These are phyloP conservation scores for Aspergillus sojae DNA, from an alignment of 2,329 filamentous ascomycete genomes.

Conservation along the genomic window DNA sequence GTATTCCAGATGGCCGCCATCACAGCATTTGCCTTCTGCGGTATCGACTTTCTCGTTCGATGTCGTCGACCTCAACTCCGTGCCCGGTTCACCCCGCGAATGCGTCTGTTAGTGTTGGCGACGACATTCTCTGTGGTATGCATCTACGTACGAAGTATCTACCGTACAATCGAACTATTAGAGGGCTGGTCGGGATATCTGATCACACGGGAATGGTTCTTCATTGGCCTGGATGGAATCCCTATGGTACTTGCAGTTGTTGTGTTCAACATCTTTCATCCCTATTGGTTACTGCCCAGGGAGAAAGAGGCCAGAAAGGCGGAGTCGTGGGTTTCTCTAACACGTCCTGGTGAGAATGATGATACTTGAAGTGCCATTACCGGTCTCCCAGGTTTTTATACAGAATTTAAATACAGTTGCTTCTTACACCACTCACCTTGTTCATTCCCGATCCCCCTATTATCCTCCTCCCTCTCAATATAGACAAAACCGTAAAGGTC, in stretches of 20 bases:
- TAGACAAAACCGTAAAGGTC: neutral
- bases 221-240: conserved; percentile 53
- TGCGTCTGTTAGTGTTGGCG: conserved; percentile 20
- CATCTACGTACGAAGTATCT: conserved; percentile 54
- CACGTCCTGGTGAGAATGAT: neutral
- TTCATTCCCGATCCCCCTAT: neutral
- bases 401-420: neutral
- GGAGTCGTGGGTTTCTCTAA: neutral
- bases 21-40: conserved; percentile 46
- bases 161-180: conserved; percentile 53
- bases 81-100: too few species aligned
- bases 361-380: neutral
- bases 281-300: conserved; percentile 41
- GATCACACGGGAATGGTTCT: conserved; percentile 53
- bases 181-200: conserved; percentile 55
- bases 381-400: neutral
- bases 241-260: conserved; percentile 52
- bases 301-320: conserved; percentile 6
- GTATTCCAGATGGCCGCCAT: conserved; percentile 61
- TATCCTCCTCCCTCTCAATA: too few species aligned
- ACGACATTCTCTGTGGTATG: conserved; percentile 47
- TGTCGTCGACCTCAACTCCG: too few species aligned
- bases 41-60: conserved; percentile 40
- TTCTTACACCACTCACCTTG: neutral
- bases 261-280: conserved; percentile 50